These are phyloP conservation scores for Skeletonema grethae DNA, from an alignment of 108 stramenopile species.

Conservation along the genomic window DNA sequence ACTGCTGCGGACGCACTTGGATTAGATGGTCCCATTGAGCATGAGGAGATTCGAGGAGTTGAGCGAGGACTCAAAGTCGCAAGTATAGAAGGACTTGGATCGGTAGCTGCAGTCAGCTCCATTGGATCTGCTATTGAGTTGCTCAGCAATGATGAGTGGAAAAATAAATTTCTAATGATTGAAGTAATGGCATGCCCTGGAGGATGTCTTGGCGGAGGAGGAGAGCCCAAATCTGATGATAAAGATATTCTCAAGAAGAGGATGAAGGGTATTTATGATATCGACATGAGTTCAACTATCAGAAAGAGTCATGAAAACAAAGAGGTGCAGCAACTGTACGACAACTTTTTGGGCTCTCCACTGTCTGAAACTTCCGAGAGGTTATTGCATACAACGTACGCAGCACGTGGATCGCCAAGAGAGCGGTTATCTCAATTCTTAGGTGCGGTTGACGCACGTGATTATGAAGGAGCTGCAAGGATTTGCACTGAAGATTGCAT, in stretches of 20 bases:
- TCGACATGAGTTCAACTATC: slow-evolving; percentile 28
- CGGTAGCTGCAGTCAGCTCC: slow-evolving; percentile 48
- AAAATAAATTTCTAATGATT: slow-evolving; percentile 47
- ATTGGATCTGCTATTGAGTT: slow-evolving; percentile 54
- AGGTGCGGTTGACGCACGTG: slow-evolving; percentile 35
- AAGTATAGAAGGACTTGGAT: slow-evolving; percentile 39
- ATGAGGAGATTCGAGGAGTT: slow-evolving; percentile 36
- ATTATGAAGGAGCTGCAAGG: slow-evolving; percentile 18
- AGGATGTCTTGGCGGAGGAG: slow-evolving; percentile 61
- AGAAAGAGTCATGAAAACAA: slow-evolving; percentile 54
- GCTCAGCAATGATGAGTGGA: slow-evolving; percentile 37
- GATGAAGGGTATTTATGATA: slow-evolving; percentile 38
- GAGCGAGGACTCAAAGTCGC: slow-evolving; percentile 46
- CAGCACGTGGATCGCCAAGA: slow-evolving; percentile 23
- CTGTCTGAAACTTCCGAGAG: slow-evolving; percentile 42
- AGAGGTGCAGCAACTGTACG: slow-evolving; percentile 44
- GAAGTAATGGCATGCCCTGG: slow-evolving; percentile 64
- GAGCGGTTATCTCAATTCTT: slow-evolving; percentile 31
- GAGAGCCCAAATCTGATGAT: slow-evolving; percentile 54
- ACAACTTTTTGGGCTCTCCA: slow-evolving; percentile 38
- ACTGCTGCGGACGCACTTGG: slow-evolving; percentile 54
- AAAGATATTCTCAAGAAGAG: slow-evolving; percentile 48
- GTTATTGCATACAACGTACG: slow-evolving; percentile 46
- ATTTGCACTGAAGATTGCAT: slow-evolving; percentile 21
- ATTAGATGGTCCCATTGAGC: slow-evolving; percentile 24